Percentiles rank a stretch among this genome's conserved stretches.
phyloP scores from a whole-genome alignment of 495 filamentous ascomycete species.

The Penicillium alfredii region DNA sequence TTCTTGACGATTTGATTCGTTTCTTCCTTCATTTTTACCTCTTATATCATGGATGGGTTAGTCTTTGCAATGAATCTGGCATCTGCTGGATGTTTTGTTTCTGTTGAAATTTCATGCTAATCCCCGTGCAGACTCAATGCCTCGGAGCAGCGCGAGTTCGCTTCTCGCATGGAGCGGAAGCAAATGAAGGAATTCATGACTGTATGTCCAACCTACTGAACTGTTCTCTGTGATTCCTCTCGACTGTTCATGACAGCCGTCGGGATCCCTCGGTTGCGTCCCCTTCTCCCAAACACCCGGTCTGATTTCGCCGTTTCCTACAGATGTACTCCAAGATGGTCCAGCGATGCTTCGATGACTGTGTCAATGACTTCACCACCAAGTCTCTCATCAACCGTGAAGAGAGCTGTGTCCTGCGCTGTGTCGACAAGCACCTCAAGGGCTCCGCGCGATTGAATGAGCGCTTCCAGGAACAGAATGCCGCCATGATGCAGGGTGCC shows the following conservation, averaged over 20 bases:
- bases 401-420: slow-evolving; percentile 83
- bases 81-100: no score
- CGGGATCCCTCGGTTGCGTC: no score
- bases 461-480: slow-evolving; percentile 92
- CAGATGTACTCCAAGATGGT: slow-evolving; percentile 97
- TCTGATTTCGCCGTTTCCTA: slow-evolving; percentile 2
- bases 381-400: slow-evolving; percentile 84
- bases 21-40: not conserved
- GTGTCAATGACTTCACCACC: slow-evolving; percentile 96
- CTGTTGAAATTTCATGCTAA: no score
- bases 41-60: slow-evolving; percentile 43
- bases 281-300: no score
- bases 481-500: slow-evolving; percentile 72
- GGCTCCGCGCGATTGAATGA: slow-evolving; percentile 77
- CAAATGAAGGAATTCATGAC: slow-evolving; percentile 99
- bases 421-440: slow-evolving; percentile 92
- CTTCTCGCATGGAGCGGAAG: slow-evolving; percentile 85
- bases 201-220: slow-evolving; percentile 49
- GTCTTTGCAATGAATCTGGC: no score
- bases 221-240: not conserved
- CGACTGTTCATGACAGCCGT: no score
- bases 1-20: no score
- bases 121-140: slow-evolving; percentile 52
- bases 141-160: slow-evolving; percentile 85
- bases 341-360: slow-evolving; percentile 92